A percentile compares a stretch with the other conserved stretches of the same genome.
Conservation (phyloP, 2,329 filamentous ascomycete genomes). For the Penicillium sp. region DNA sequence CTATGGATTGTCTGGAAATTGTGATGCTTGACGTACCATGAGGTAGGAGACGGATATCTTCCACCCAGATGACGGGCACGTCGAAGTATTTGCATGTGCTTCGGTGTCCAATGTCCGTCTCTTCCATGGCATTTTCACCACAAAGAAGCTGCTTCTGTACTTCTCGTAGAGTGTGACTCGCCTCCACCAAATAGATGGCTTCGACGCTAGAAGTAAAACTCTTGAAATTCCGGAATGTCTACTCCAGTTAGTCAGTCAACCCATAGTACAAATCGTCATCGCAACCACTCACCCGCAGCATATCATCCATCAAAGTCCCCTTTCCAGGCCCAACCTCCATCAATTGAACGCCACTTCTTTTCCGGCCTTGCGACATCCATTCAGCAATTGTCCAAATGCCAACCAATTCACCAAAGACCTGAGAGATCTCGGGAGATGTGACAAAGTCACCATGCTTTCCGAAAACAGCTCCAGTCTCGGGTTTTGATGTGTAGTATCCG, state of each 20-base stretch:
- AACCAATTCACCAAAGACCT: slow-evolving; percentile 91
- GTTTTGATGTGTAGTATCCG: slow-evolving; percentile 86
- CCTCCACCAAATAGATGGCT: slow-evolving; percentile 90
- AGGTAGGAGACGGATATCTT: slow-evolving; percentile 82
- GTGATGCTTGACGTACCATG: slow-evolving; percentile 50
- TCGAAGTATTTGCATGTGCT: slow-evolving; percentile 73
- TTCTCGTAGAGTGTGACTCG: slow-evolving; percentile 74
- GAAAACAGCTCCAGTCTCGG: slow-evolving; percentile 77
- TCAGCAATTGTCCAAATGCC: slow-evolving; percentile 95
- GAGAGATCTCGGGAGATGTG: slow-evolving; percentile 95
- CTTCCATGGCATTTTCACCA: slow-evolving; percentile 66
- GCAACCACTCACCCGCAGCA: slow-evolving; percentile 70
- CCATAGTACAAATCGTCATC: neutral
- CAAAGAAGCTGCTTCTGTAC: slow-evolving; percentile 82
- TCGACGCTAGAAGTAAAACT: slow-evolving; percentile 74
- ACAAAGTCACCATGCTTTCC: slow-evolving; percentile 94
- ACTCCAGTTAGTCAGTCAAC: slow-evolving; percentile 5
- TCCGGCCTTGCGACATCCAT: slow-evolving; percentile 88
- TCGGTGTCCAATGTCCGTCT: slow-evolving; percentile 71
- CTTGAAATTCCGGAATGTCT: slow-evolving; percentile 85
- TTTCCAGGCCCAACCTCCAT: slow-evolving; percentile 93
- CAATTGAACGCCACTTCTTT: slow-evolving; percentile 73
- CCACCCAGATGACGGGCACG: slow-evolving; percentile 82
- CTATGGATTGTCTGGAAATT: too few relatives aligned
- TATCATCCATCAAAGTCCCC: slow-evolving; percentile 96